Base-by-base conservation (phyloP, 2,329 filamentous ascomycete species). In the Fusarium subglutinans region DNA sequence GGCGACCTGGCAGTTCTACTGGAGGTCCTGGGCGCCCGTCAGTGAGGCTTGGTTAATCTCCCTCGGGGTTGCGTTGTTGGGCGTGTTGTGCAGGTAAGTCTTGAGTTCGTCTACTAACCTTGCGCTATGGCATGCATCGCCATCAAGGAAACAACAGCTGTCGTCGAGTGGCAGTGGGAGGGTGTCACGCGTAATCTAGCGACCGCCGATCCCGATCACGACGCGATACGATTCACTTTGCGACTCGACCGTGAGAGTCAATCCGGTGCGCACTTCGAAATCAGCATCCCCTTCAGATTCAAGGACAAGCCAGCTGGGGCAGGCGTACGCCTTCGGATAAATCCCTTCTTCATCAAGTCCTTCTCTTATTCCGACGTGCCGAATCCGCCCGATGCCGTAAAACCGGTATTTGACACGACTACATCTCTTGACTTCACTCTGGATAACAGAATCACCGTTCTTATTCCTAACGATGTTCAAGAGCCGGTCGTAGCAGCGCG, bases 1-100 rank as follows among this genome's bases (percentile, higher is more conserved):
- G 62, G 47, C 35, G 62, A 60, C 62, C 53, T 68, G 28, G 65
- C 62, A 66, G 62, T 66, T 66, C 54, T 54, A 60, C 65, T 68
- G 62, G 62, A 60, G 62, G 65, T 68, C 62, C 53, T 60, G 24
- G 63, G 48, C 12, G 33, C 53, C 60, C 35, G 53, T 7, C 53
- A 59, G 60, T 35, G 40, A 20, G 17, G 35, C 35, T 51, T n/a
- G 53, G 53, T 38, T 13, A 43, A 18, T 50, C 24, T 41, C 22
- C 18, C 37, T 61, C 26, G n/a, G 8, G 14, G 41, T 10, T 28
- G 41, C 3, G 38, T 33, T 47, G 30, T 20, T 48, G n/a, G 24
- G 20, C 17, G 50, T 15, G 26, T 20, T 22, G n/a, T 51, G 7
- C n/a, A 60, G 65, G 51, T 57, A 56, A 57, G 60, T 14, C 11